These are phyloP conservation scores for Auriscalpium vulgare DNA, from an alignment of 768 basidiomycete genomes.

Conservation along the genomic window DNA sequence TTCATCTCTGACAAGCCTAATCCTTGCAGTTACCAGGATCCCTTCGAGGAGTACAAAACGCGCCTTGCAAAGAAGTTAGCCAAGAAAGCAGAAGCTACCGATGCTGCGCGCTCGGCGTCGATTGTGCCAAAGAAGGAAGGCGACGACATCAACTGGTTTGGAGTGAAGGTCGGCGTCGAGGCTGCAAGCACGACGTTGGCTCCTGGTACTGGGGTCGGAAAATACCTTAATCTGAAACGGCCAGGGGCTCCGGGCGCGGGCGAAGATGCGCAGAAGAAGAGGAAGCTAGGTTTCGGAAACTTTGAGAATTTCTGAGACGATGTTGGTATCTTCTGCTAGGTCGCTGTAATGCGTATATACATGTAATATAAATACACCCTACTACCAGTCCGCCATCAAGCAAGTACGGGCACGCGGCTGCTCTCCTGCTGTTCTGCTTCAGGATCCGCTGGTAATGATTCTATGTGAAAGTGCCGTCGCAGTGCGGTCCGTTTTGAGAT, in stretches of 20 bases:
- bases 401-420: slow-evolving; percentile 23
- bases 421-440: background rate
- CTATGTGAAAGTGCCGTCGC: too few species aligned
- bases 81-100: slow-evolving; percentile 38
- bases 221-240: slow-evolving; percentile 51
- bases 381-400: slow-evolving; percentile 6
- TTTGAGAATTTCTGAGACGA: slow-evolving; percentile 67
- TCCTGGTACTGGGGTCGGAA: slow-evolving; percentile 59
- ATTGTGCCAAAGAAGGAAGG: slow-evolving; percentile 39
- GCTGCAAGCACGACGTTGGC: slow-evolving; percentile 27
- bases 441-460: too few species aligned
- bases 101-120: slow-evolving; percentile 20
- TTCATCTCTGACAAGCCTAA: background rate
- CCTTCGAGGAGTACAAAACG: slow-evolving; percentile 87
- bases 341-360: slow-evolving; percentile 2
- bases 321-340: background rate
- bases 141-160: slow-evolving; percentile 83
- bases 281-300: slow-evolving; percentile 84
- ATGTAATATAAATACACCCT: slow-evolving; percentile 10
- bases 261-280: slow-evolving; percentile 68
- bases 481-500: too few species aligned
- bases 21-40: slow-evolving; percentile 75
- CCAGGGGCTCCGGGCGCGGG: slow-evolving; percentile 9
- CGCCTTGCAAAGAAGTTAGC: slow-evolving; percentile 76
- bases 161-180: slow-evolving; percentile 62